These are phyloP conservation scores for Colletotrichum sp. DNA, from an alignment of 2,329 filamentous ascomycete species.

Conservation along the genomic window DNA sequence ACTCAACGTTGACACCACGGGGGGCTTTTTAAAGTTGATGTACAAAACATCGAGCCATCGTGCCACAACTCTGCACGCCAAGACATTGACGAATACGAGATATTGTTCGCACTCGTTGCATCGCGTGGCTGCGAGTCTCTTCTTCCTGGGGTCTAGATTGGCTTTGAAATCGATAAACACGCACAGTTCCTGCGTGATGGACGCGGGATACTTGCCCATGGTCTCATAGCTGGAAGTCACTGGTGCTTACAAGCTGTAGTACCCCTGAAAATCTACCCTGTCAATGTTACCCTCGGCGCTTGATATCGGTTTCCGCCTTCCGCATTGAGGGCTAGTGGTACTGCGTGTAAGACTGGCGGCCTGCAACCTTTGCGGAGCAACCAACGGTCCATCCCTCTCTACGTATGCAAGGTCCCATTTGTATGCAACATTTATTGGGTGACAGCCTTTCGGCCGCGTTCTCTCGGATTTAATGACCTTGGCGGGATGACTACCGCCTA, in stretches of 20 bases:
- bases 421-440: not conserved
- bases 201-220: not conserved
- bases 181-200: not conserved
- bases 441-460: not conserved
- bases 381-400: not conserved
- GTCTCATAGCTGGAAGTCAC: not conserved
- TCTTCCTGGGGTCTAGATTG: not conserved
- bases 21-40: not conserved
- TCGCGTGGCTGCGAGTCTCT: not conserved
- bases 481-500: not conserved
- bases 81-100: conserved; percentile 19
- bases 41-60: not conserved
- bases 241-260: not conserved
- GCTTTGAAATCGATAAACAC: not conserved
- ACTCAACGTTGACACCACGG: not conserved
- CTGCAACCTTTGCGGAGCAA: not conserved
- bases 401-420: not conserved
- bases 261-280: not conserved
- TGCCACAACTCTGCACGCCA: not conserved
- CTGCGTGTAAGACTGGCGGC: not conserved
- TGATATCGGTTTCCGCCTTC: not conserved
- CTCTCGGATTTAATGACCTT: not conserved
- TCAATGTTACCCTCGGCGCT: not conserved
- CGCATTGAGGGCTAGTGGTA: not conserved
- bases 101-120: not conserved